Conservation (phyloP, 441 rosid genomes). For the Syzygium malaccense region DNA sequence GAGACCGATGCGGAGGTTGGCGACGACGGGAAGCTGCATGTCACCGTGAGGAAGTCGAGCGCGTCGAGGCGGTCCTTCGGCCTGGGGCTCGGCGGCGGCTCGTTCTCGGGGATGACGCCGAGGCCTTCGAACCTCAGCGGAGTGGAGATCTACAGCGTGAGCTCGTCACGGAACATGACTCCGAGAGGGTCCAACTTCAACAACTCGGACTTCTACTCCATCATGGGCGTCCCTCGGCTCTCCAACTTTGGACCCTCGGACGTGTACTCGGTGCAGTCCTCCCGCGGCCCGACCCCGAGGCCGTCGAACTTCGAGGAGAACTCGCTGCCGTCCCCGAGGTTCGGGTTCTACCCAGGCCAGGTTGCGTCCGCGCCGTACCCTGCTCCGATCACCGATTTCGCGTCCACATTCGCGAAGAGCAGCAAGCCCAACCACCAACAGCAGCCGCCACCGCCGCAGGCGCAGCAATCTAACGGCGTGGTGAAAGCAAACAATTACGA, state of each 20-base stretch:
- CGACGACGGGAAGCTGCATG: conserved; percentile 60
- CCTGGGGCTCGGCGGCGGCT: background rate
- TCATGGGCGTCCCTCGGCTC: conserved; percentile 56
- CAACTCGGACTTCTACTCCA: conserved; percentile 50
- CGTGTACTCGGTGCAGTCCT: conserved; percentile 71
- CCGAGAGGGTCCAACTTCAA: conserved; percentile 68
- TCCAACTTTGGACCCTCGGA: conserved; percentile 63
- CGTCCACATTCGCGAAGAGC: conserved; percentile 18
- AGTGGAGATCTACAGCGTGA: conserved; percentile 61
- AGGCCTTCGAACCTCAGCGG: conserved; percentile 61
- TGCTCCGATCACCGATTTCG: conserved; percentile 43
- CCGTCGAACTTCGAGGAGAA: conserved; percentile 65
- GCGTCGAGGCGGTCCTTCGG: conserved; percentile 51
- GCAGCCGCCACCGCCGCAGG: background rate
- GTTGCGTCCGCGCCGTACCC: conserved; percentile 50
- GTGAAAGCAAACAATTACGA: background rate
- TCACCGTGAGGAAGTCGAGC: conserved; percentile 50
- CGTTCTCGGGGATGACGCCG: conserved; percentile 46
- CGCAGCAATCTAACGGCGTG: background rate
- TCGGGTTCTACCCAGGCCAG: conserved; percentile 41
- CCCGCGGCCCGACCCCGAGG: conserved; percentile 65
- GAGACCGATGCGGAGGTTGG: conserved; percentile 58
- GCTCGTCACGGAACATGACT: conserved; percentile 47
- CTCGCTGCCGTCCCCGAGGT: background rate
- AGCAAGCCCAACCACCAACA: background rate